Percentiles rank a stretch among this genome's conserved stretches.
Conservation (phyloP, 441 rosid genomes). For the Corymbia calophylla region DNA sequence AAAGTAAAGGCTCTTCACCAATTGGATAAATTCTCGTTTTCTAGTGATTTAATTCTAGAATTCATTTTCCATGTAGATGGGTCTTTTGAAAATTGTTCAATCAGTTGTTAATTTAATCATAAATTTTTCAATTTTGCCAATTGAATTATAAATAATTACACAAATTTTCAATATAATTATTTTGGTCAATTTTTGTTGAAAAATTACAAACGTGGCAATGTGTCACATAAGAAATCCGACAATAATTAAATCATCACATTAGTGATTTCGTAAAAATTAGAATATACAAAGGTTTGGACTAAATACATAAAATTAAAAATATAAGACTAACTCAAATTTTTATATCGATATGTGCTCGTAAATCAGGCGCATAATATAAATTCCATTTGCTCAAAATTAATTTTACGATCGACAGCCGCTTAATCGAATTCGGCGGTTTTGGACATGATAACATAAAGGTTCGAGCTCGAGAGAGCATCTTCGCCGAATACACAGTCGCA, state of each 20-base stretch:
- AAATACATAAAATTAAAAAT: not conserved
- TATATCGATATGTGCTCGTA: accelerated
- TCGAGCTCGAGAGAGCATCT: too few relatives aligned
- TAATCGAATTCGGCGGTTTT: not conserved
- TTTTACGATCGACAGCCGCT: accelerated
- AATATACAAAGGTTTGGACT: accelerated
- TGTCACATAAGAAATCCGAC: accelerated
- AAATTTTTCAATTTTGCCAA: accelerated
- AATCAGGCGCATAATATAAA: not conserved
- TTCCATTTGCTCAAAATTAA: not conserved
- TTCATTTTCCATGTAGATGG: not conserved
- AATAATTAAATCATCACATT: accelerated
- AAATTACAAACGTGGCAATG: accelerated
- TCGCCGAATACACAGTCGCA: not conserved
- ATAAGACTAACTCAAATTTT: not conserved
- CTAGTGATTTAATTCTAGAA: not conserved
- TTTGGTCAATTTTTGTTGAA: accelerated
- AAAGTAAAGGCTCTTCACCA: too few relatives aligned
- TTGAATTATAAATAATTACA: accelerated
- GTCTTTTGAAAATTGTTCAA: too few relatives aligned
- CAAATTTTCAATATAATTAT: accelerated
- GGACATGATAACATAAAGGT: too few relatives aligned
- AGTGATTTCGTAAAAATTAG: not conserved
- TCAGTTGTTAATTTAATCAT: accelerated
- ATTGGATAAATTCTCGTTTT: too few relatives aligned